Percentiles rank a stretch among this genome's conserved stretches.
These are phyloP conservation scores for Protomyces inouyei DNA, from an alignment of 1,139 yeast species.

Conservation along the genomic window DNA sequence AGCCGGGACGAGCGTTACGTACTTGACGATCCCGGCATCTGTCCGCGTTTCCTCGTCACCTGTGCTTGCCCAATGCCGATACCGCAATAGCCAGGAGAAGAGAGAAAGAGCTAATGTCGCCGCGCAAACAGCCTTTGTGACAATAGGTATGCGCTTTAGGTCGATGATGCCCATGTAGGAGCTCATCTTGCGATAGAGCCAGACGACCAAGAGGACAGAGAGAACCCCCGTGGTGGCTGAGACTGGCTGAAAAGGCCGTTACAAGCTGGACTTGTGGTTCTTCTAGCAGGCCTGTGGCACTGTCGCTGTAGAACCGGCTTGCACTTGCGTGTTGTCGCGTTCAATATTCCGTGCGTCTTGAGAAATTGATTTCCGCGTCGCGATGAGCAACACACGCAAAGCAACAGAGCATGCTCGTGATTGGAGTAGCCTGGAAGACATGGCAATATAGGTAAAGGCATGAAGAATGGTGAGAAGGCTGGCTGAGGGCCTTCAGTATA, in stretches of 20 bases:
- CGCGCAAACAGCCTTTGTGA: slow-evolving; percentile 7
- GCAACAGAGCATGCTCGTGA: too few relatives aligned
- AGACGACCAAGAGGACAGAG: neutral
- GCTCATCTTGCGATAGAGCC: neutral
- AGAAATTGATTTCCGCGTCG: too few relatives aligned
- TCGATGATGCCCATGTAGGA: slow-evolving; percentile 1
- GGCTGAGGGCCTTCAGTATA: too few relatives aligned
- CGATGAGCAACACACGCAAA: too few relatives aligned
- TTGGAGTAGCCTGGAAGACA: too few relatives aligned
- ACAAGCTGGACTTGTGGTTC: too few relatives aligned
- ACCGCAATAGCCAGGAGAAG: slow-evolving; percentile 11
- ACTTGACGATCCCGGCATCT: neutral
- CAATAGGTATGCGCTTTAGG: slow-evolving; percentile 10
- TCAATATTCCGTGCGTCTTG: too few relatives aligned
- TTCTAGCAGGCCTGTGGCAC: too few relatives aligned
- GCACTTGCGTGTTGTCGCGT: too few relatives aligned
- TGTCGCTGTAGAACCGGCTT: too few relatives aligned
- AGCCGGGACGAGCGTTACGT: slow-evolving; percentile 64
- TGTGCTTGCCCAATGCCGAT: neutral
- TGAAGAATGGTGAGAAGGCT: too few relatives aligned
- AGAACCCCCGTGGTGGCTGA: neutral
- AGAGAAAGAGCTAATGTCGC: slow-evolving; percentile 11
- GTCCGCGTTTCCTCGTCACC: neutral
- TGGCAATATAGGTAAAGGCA: too few relatives aligned
- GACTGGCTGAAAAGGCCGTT: neutral